Percentiles rank a stretch among this genome's conserved stretches.
Evolutionary conservation across 1,139 yeast species (phyloP).

Genomic region (Hyphopichia wangnamkhiaoensis): DNA sequence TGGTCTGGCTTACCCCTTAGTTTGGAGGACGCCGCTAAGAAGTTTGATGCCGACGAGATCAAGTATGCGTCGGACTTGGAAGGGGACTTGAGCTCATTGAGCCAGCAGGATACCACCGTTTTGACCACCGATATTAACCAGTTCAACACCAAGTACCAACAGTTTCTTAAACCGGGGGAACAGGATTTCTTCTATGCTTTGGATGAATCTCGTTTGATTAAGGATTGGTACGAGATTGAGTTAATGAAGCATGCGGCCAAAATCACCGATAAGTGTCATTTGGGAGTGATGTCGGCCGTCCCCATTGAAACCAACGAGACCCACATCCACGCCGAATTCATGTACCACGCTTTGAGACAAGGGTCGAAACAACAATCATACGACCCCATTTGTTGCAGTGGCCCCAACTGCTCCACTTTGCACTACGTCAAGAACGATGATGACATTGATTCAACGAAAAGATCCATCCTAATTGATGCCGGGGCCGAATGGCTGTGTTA

Average conservation of each 20-base stretch:
- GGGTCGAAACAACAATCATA: conserved; percentile 88
- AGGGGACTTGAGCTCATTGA: conserved; percentile 28
- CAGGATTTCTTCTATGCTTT: conserved; percentile 65
- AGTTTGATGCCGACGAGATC: conserved; percentile 82
- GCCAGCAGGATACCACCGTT: conserved; percentile 14
- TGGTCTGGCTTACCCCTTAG: conserved; percentile 91
- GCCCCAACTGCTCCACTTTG: conserved; percentile 86
- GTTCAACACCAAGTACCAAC: conserved; percentile 30
- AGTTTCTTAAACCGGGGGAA: conserved; percentile 42
- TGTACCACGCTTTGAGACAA: conserved; percentile 90
- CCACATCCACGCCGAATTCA: conserved; percentile 93
- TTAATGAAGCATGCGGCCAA: conserved; percentile 77
- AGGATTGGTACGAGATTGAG: conserved; percentile 78
- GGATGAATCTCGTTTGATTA: conserved; percentile 82
- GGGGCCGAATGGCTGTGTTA: conserved; percentile 97
- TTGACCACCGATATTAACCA: conserved; percentile 49
- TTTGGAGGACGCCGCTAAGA: conserved; percentile 60
- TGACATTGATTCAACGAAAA: conserved; percentile 49
- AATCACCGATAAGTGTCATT: conserved; percentile 85
- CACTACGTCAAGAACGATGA: conserved; percentile 90
- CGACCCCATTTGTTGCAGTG: conserved; percentile 95
- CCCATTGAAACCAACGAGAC: conserved; percentile 88
- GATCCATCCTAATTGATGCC: conserved; percentile 82
- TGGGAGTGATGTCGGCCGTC: conserved; percentile 88
- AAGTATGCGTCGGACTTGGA: conserved; percentile 54